phyloP scores from a whole-genome alignment of 2,329 filamentous ascomycete genomes.

The Ophiostoma australiae region DNA sequence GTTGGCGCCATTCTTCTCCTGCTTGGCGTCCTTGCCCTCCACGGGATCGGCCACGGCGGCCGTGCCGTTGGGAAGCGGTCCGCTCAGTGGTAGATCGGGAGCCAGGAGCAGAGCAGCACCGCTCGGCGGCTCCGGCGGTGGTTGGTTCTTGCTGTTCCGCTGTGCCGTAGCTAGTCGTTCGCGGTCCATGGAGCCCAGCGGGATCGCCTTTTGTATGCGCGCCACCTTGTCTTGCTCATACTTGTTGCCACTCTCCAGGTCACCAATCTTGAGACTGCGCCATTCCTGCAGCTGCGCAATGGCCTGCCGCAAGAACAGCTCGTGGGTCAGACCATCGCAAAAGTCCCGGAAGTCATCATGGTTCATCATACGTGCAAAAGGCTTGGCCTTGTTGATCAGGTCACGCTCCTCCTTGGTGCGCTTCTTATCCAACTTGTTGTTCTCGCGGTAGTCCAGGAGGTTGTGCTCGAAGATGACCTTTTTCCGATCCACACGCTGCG shows the following conservation, averaged over 20 bases:
- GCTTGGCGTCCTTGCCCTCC: not conserved
- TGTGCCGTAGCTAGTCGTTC: conserved; percentile 67
- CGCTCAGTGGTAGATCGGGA: conserved; percentile 54
- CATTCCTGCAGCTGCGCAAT: conserved; percentile 91
- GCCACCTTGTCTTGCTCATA: conserved; percentile 84
- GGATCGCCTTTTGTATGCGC: conserved; percentile 63
- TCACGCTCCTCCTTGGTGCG: conserved; percentile 93
- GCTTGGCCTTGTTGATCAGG: conserved; percentile 86
- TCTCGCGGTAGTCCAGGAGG: conserved; percentile 88
- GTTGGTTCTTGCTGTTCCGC: conserved; percentile 60
- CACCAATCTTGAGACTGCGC: conserved; percentile 77
- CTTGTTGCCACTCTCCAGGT: conserved; percentile 80
- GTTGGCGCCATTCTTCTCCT: conserved; percentile 18
- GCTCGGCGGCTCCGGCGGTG: conserved; percentile 68
- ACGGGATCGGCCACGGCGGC: conserved; percentile 31
- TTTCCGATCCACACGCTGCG: conserved; percentile 86
- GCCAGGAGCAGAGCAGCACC: conserved; percentile 73
- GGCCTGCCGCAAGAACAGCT: conserved; percentile 84
- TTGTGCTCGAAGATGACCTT: conserved; percentile 96
- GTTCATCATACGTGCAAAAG: conserved; percentile 96
- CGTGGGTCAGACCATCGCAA: conserved; percentile 78
- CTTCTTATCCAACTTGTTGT: conserved; percentile 85
- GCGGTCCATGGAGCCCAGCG: conserved; percentile 80
- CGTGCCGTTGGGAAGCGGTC: conserved; percentile 49
- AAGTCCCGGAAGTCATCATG: conserved; percentile 83